Percentiles rank a stretch among this genome's conserved stretches.
Evolutionary conservation across 2,329 filamentous ascomycete genomes (phyloP).

Genomic region (Aspergillus sp.): DNA sequence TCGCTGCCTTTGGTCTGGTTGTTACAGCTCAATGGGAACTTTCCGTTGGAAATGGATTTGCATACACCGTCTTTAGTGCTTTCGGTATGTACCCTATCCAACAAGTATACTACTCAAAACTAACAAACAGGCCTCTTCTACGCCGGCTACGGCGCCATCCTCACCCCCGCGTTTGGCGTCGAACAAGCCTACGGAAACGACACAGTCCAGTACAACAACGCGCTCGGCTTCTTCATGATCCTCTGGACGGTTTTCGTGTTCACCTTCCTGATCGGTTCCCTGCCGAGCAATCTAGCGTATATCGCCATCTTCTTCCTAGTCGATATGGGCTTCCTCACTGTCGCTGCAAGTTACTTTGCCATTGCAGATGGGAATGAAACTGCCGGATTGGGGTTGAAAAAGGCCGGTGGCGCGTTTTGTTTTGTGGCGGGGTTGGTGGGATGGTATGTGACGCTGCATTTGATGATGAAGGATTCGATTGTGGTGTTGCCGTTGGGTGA

Average conservation of each 20-base stretch:
- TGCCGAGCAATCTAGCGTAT: conserved; percentile 45
- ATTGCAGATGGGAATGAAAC: conserved; percentile 37
- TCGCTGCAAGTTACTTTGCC: conserved; percentile 44
- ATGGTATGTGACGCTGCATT: conserved; percentile 42
- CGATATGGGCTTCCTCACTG: conserved; percentile 40
- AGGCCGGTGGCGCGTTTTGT: conserved; percentile 43
- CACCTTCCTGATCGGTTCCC: conserved; percentile 42
- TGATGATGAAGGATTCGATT: conserved; percentile 38
- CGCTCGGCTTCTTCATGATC: conserved; percentile 46
- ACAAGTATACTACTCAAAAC: no score
- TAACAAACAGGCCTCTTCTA: conserved; percentile 41
- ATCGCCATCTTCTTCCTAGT: conserved; percentile 47
- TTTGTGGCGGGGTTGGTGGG: conserved; percentile 44
- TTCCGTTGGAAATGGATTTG: conserved; percentile 48
- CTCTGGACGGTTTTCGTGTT: conserved; percentile 46
- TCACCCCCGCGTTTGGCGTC: conserved; percentile 46
- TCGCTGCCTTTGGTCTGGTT: conserved; percentile 48
- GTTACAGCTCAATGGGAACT: conserved; percentile 55
- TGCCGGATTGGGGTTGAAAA: conserved; percentile 35
- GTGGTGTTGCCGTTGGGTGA: conserved; percentile 40
- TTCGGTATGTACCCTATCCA: no score
- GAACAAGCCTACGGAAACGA: conserved; percentile 40
- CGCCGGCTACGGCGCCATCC: conserved; percentile 45
- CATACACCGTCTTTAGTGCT: conserved; percentile 51
- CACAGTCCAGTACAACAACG: conserved; percentile 43